A percentile compares a stretch with the other conserved stretches of the same genome.
phyloP scores from a whole-genome alignment of 2,329 filamentous ascomycete genomes.

The Penicillium sp. region DNA sequence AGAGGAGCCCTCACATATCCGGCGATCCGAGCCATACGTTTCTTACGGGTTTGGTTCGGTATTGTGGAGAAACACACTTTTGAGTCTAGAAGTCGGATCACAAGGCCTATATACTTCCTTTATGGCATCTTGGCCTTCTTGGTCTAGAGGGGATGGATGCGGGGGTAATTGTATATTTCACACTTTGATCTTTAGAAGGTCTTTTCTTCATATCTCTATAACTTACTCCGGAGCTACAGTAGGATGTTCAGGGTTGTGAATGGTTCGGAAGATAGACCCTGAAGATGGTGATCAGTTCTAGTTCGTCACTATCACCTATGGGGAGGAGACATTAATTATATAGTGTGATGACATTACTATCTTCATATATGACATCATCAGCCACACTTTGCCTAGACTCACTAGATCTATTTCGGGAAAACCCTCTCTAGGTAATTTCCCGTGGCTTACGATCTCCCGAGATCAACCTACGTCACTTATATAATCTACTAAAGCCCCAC shows the following conservation, averaged over 20 bases:
- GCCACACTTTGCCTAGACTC: background rate
- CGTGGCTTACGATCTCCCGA: no score
- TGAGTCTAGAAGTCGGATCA: background rate
- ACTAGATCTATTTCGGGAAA: background rate
- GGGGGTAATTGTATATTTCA: no score
- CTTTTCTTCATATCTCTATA: background rate
- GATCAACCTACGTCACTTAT: background rate
- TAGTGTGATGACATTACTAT: background rate
- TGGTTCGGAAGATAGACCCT: background rate
- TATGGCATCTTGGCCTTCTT: no score
- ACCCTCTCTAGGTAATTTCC: no score
- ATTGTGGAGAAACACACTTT: constrained; percentile 1
- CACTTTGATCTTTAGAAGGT: no score
- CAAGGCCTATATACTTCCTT: background rate
- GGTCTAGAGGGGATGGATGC: no score
- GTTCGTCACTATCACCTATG: constrained; percentile 4
- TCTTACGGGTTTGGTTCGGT: constrained; percentile 1
- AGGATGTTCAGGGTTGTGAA: background rate
- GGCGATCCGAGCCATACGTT: constrained; percentile 19
- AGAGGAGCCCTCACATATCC: constrained; percentile 13
- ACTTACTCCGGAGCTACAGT: background rate
- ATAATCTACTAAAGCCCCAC: no score
- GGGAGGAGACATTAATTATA: no score
- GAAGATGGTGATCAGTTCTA: background rate
- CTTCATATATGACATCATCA: background rate